These are phyloP conservation scores for Phyllosticta capitalensis DNA, from an alignment of 2,329 filamentous ascomycete species.

Conservation along the genomic window DNA sequence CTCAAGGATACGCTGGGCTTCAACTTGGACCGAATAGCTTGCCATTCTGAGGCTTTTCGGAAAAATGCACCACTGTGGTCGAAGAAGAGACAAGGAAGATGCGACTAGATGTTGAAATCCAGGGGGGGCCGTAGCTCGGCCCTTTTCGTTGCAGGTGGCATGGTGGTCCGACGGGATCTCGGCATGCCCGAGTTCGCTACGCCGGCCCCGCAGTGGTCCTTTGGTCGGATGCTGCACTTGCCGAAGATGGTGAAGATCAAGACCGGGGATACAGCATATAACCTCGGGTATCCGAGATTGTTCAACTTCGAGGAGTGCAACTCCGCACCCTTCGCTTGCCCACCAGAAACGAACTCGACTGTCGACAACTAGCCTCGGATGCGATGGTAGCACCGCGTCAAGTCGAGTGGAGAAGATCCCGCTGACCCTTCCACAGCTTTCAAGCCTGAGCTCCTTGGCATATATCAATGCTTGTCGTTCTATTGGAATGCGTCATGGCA, in stretches of 20 bases:
- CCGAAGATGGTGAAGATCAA: background rate
- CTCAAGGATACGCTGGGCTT: conserved; percentile 4
- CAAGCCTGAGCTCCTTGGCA: too few species aligned
- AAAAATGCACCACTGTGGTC: background rate
- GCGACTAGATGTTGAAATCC: background rate
- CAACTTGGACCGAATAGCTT: conserved; percentile 6
- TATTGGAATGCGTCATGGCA: too few species aligned
- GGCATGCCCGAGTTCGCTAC: background rate
- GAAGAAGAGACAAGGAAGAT: background rate
- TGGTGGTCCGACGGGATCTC: background rate
- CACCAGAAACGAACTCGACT: background rate
- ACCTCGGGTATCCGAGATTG: background rate
- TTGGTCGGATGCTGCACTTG: background rate
- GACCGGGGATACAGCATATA: background rate
- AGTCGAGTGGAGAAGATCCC: background rate
- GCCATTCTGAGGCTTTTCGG: background rate
- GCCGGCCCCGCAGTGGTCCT: background rate
- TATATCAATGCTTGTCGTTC: too few species aligned
- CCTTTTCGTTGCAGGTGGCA: background rate
- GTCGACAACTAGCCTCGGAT: background rate
- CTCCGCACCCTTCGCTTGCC: background rate
- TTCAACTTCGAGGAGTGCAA: background rate
- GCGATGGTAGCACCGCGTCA: background rate
- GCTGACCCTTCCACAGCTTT: too few species aligned
- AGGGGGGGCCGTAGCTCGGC: background rate